A percentile compares a stretch with the other conserved stretches of the same genome.
phyloP scores from a whole-genome alignment of 495 filamentous ascomycete species.

The Trypethelium eluteriae region DNA sequence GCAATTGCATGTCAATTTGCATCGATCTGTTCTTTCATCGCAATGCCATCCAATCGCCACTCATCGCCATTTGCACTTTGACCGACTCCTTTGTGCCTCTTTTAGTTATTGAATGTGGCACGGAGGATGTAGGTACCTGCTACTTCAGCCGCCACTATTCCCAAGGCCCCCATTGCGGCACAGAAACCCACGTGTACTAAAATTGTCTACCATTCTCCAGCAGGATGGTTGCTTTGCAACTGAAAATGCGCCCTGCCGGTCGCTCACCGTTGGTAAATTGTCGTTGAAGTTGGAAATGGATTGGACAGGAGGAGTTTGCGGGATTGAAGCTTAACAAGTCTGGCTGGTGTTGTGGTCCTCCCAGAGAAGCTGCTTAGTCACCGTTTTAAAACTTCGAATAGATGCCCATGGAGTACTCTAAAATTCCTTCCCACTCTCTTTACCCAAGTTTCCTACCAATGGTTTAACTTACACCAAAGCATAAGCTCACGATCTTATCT shows the following conservation, averaged over 20 bases:
- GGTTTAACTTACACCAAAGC: too few relatives aligned
- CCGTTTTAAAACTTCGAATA: too few relatives aligned
- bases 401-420: too few relatives aligned
- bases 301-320: neutral
- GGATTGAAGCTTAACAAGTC: neutral
- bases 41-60: neutral
- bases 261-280: neutral
- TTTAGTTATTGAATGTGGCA: neutral
- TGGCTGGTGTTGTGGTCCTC: neutral
- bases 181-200: neutral
- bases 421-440: too few relatives aligned
- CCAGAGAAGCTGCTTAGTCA: neutral
- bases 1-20: too few relatives aligned
- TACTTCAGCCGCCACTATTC: slow-evolving; percentile 1
- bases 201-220: neutral
- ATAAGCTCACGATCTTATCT: too few relatives aligned
- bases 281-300: neutral
- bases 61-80: neutral
- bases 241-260: neutral
- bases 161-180: slow-evolving; percentile 2
- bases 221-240: neutral
- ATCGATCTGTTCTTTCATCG: neutral
- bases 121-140: neutral
- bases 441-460: too few relatives aligned
- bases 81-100: slow-evolving; percentile 9